Conservation (phyloP, 306 rosid genomes). For the Clitoria ternatea region DNA sequence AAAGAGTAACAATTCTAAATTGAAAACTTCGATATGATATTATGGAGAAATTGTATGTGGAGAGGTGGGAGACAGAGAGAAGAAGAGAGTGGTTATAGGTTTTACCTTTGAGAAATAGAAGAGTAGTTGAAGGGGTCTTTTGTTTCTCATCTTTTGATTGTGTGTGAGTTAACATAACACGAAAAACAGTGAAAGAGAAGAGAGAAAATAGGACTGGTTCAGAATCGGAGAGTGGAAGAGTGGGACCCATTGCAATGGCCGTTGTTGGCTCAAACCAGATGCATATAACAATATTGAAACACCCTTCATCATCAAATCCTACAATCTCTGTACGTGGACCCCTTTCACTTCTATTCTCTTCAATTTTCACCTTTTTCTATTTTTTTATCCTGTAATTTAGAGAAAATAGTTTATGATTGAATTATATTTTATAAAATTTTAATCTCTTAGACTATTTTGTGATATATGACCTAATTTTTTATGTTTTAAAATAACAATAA, state of each 20-base stretch:
- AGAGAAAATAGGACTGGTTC: background rate
- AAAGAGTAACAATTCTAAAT: no score
- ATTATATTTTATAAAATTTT: no score
- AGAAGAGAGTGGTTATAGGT: background rate
- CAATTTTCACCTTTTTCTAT: background rate
- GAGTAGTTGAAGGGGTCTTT: background rate
- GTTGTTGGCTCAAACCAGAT: constrained; percentile 4
- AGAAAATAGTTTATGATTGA: no score
- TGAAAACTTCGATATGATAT: no score
- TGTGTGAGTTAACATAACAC: background rate
- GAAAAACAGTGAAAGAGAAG: background rate
- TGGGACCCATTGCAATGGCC: constrained; percentile 3
- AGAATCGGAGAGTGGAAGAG: background rate
- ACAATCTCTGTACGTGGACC: background rate
- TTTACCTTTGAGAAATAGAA: no score
- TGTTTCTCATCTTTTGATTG: background rate
- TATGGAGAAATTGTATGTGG: no score
- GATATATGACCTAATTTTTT: no score
- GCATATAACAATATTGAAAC: background rate
- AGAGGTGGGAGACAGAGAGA: background rate
- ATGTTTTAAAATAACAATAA: no score
- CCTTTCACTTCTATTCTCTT: background rate
- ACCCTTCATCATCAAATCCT: background rate
- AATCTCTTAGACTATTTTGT: no score
- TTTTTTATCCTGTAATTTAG: background rate